A percentile compares a stretch with the other conserved stretches of the same genome.
Conservation (phyloP, 441 rosid genomes). For the Rhodomyrtus psidioides region DNA sequence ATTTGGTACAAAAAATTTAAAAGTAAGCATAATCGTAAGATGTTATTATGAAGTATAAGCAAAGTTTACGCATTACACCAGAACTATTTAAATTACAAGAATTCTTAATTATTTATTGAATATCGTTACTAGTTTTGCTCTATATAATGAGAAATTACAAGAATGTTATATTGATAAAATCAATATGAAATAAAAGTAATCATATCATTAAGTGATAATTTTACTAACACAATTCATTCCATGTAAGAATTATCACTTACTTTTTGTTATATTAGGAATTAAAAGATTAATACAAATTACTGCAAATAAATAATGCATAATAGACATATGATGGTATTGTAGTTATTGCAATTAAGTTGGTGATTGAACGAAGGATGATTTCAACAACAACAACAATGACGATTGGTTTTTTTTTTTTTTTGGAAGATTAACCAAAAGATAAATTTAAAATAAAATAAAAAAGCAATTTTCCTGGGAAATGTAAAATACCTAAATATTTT, state of each 20-base stretch:
- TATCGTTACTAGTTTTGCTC: not conserved
- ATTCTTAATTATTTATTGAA: not conserved
- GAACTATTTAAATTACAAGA: not conserved
- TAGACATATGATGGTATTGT: too few species aligned
- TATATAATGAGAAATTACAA: not conserved
- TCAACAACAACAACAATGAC: not conserved
- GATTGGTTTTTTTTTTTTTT: not conserved
- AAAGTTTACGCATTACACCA: not conserved
- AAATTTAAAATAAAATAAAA: not conserved
- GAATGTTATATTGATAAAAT: not conserved
- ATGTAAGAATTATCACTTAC: not conserved
- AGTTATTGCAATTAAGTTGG: too few species aligned
- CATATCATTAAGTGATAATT: not conserved
- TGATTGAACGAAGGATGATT: too few species aligned
- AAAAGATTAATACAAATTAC: not conserved
- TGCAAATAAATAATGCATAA: not conserved
- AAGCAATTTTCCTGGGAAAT: not conserved
- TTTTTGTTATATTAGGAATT: not conserved
- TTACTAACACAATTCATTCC: not conserved
- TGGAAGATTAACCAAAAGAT: not conserved
- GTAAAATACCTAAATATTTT: not conserved
- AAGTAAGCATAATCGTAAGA: not conserved
- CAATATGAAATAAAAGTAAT: not conserved
- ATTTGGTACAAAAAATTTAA: not conserved
- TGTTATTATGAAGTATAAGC: not conserved